phyloP scores from a whole-genome alignment of 352 stramenopile species.

The Globisporangium cylindrosporum region DNA sequence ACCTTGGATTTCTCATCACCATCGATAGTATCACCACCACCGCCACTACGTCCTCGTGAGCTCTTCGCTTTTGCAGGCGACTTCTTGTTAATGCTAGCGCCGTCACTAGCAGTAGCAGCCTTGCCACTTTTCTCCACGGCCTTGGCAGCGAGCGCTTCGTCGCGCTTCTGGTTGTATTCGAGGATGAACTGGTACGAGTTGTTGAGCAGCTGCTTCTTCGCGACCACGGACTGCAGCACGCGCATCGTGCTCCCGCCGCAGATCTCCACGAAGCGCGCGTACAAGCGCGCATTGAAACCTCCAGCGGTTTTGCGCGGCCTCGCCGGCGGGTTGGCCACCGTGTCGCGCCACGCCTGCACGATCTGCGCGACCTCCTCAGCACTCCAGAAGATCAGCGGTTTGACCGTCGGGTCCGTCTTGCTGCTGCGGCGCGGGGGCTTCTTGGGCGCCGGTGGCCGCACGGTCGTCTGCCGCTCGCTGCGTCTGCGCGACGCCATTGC shows the following conservation, averaged over 20 bases:
- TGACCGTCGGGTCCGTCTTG: slow-evolving; percentile 18
- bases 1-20: background rate
- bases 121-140: background rate
- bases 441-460: background rate
- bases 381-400: slow-evolving; percentile 17
- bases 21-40: background rate
- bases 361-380: slow-evolving; percentile 14
- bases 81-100: background rate
- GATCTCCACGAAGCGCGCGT: slow-evolving; percentile 11
- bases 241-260: slow-evolving; percentile 7
- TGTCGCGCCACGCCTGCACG: slow-evolving; percentile 12
- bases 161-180: background rate
- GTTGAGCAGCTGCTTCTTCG: slow-evolving; percentile 19
- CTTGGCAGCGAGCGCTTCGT: background rate
- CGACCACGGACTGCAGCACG: slow-evolving; percentile 8
- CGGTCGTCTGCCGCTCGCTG: slow-evolving; percentile 10
- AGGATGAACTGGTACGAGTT: slow-evolving; percentile 19
- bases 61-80: background rate
- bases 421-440: slow-evolving; percentile 13
- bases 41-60: background rate
- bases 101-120: background rate
- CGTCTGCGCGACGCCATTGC: slow-evolving; percentile 2
- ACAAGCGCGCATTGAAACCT: slow-evolving; percentile 15
- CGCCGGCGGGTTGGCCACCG: slow-evolving; percentile 9
- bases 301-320: background rate